These are phyloP conservation scores for Aphanomyces invadans DNA, from an alignment of 352 stramenopile species.

Conservation along the genomic window DNA sequence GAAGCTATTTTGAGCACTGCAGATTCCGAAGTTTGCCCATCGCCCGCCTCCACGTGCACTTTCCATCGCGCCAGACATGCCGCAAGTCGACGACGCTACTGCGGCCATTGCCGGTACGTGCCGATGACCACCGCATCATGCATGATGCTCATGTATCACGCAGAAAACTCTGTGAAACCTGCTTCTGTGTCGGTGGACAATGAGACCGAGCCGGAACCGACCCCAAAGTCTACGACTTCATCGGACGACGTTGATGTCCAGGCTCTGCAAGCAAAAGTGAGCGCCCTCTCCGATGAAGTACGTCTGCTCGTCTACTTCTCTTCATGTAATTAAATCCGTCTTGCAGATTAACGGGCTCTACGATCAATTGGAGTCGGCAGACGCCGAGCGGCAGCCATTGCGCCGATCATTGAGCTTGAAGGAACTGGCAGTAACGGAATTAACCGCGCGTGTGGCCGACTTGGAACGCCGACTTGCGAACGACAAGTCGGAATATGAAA, in stretches of 20 bases:
- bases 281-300: background rate
- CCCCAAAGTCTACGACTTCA: background rate
- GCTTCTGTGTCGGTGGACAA: background rate
- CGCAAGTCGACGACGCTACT: background rate
- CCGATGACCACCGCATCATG: background rate
- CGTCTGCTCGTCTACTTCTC: too few relatives aligned
- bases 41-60: background rate
- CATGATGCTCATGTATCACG: background rate
- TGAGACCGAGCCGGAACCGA: background rate
- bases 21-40: background rate
- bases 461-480: constrained; percentile 7
- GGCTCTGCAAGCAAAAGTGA: background rate
- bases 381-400: constrained; percentile 9
- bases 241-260: background rate
- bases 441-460: constrained; percentile 1
- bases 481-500: constrained; percentile 20
- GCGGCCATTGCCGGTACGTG: background rate
- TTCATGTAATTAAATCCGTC: too few relatives aligned
- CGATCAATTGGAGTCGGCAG: background rate
- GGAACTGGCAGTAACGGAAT: background rate
- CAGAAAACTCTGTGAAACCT: background rate
- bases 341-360: background rate
- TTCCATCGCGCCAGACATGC: background rate
- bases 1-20: background rate
- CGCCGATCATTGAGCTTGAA: background rate